Base-by-base conservation (phyloP, 2,329 filamentous ascomycete genomes). In the Alternaria viburni region DNA sequence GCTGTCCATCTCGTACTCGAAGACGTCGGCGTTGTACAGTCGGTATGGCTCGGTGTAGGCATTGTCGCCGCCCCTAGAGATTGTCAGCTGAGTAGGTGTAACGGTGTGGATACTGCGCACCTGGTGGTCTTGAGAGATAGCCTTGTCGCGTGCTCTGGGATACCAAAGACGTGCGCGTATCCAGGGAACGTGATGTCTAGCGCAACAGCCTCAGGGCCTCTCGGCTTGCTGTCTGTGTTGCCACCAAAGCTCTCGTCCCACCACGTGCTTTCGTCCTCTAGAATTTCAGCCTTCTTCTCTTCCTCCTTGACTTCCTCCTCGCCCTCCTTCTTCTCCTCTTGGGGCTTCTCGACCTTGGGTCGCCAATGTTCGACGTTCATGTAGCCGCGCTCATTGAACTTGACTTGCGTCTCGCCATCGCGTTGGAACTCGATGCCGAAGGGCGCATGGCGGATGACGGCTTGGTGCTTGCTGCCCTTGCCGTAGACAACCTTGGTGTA, bases 181-280 rank as follows among this genome's bases (percentile, higher is more conserved):
- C 92, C 93, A 2, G 92, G 89, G 81, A 99, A 99, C 0, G 91
- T 90, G 72, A 99, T 95, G 77, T 99, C 96, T 62, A 99, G 82
- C 13, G 88, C 93, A 47, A 99, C 86, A 77, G 94, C 96, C 81
- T 99, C 96, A 0, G 96, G 96, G 1, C 96, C 96, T 74, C 90
- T 89, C n/a, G 96, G 95, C 81, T 99, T 99, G 6, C 90, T 88
- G 80, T 99, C 96, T 0, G 94, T 98, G 79, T 96, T 97, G 65
- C 95, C 94, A 68, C 95, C 95, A 79, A 99, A 99, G 0, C 87
- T 88, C 83, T 99, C 96, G 7, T 99, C 96, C 96, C 96, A 99
- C 93, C 93, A 97, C 4, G 94, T 97, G 81, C 90, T 91, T 77
- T 97, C 92, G 69, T 96, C 92, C 67, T 91, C 88, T 13, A 84